phyloP scores from a whole-genome alignment of 208 protist species.

The Trypanosoma cruzi region DNA sequence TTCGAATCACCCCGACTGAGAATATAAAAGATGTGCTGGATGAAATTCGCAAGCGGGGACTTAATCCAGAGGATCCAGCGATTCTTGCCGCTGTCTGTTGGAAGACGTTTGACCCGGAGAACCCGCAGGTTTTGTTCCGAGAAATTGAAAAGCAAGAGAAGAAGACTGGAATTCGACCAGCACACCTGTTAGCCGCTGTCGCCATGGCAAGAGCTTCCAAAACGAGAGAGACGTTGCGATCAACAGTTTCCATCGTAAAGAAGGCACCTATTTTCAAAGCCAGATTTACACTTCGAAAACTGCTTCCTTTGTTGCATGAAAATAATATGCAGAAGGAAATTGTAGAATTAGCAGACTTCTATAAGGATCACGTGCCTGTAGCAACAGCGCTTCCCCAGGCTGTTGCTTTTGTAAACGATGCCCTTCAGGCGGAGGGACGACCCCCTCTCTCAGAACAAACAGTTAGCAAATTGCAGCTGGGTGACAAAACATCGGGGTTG shows the following conservation, averaged over 20 bases:
- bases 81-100: slow-evolving; percentile 60
- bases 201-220: slow-evolving; percentile 36
- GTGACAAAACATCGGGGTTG: background rate
- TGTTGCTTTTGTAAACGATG: slow-evolving; percentile 80
- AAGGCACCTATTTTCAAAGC: slow-evolving; percentile 28
- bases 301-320: slow-evolving; percentile 68
- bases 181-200: slow-evolving; percentile 50
- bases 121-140: slow-evolving; percentile 49
- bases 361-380: slow-evolving; percentile 38
- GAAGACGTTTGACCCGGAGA: slow-evolving; percentile 49
- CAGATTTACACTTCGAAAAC: slow-evolving; percentile 40
- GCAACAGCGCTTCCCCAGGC: slow-evolving; percentile 43
- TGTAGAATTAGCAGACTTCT: slow-evolving; percentile 59
- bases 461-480: slow-evolving; percentile 23
- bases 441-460: slow-evolving; percentile 44
- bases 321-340: slow-evolving; percentile 68
- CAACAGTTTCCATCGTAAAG: slow-evolving; percentile 43
- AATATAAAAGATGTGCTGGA: slow-evolving; percentile 51
- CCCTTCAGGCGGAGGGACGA: slow-evolving; percentile 50
- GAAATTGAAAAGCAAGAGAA: slow-evolving; percentile 67
- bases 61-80: slow-evolving; percentile 73
- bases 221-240: slow-evolving; percentile 39
- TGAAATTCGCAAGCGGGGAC: slow-evolving; percentile 64
- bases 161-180: slow-evolving; percentile 51
- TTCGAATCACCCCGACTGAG: slow-evolving; percentile 50